A percentile compares a stretch with the other conserved stretches of the same genome.
These are phyloP conservation scores for Notholithocarpus densiflorus DNA, from an alignment of 306 rosid genomes.

Conservation along the genomic window DNA sequence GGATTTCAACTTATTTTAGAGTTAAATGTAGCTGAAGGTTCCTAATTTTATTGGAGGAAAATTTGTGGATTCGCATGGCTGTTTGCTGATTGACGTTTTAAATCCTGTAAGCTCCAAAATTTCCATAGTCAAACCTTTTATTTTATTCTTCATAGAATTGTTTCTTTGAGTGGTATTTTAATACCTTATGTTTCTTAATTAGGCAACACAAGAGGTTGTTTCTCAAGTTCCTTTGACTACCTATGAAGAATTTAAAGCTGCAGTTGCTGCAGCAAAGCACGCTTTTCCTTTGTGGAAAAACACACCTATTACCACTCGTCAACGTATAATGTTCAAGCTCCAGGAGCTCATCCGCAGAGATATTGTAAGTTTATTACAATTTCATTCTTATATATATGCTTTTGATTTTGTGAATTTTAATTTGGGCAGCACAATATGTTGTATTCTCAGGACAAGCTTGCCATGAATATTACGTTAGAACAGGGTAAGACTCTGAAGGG, in stretches of 20 bases:
- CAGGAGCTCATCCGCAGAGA: slow-evolving; percentile 72
- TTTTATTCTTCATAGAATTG: slow-evolving; percentile 7
- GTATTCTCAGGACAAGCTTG: slow-evolving; percentile 61
- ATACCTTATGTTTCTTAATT: slow-evolving; percentile 20
- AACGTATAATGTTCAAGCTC: slow-evolving; percentile 62
- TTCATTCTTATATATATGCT: background rate
- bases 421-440: slow-evolving; percentile 8
- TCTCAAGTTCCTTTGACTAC: slow-evolving; percentile 67
- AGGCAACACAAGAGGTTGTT: slow-evolving; percentile 86
- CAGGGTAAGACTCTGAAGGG: slow-evolving; percentile 65
- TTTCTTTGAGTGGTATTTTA: slow-evolving; percentile 12
- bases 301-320: slow-evolving; percentile 58
- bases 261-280: slow-evolving; percentile 71
- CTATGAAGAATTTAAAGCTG: slow-evolving; percentile 70
- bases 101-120: slow-evolving; percentile 58
- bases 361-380: slow-evolving; percentile 44
- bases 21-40: slow-evolving; percentile 56
- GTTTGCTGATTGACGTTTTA: slow-evolving; percentile 45
- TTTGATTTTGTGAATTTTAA: slow-evolving; percentile 10
- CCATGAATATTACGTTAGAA: slow-evolving; percentile 51
- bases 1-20: slow-evolving; percentile 24
- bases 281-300: slow-evolving; percentile 70
- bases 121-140: slow-evolving; percentile 1
- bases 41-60: slow-evolving; percentile 72
- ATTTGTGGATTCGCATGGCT: slow-evolving; percentile 47